Evolutionary conservation across 352 stramenopile species (phyloP).

Genomic region (Pythium chondricola): DNA sequence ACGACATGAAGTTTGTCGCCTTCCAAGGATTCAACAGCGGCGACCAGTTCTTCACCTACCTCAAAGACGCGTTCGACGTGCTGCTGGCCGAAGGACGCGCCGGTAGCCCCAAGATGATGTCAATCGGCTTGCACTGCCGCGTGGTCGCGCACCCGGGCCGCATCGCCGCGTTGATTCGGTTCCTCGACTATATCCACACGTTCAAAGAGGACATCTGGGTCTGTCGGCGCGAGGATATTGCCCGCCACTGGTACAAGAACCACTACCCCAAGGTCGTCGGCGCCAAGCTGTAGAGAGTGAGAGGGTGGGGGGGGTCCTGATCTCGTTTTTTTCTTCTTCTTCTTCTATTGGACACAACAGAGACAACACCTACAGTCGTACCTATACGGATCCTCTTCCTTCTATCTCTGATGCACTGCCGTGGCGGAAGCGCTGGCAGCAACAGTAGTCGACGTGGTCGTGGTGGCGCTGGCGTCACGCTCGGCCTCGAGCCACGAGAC

Average conservation of each 20-base stretch:
- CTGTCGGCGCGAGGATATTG: constrained; percentile 91
- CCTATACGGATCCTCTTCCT: no score
- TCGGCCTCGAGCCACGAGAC: constrained; percentile 59
- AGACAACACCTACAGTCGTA: no score
- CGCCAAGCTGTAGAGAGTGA: constrained; percentile 36
- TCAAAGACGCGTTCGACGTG: constrained; percentile 89
- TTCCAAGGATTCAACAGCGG: constrained; percentile 89
- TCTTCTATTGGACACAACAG: constrained; percentile 2
- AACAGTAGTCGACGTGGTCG: background rate
- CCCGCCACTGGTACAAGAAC: constrained; percentile 92
- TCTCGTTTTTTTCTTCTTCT: background rate
- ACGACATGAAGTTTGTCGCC: constrained; percentile 95
- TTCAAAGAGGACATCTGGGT: constrained; percentile 91
- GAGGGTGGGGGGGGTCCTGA: background rate
- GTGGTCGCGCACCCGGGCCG: constrained; percentile 86
- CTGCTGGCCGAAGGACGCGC: constrained; percentile 85
- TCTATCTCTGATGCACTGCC: background rate
- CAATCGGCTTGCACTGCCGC: constrained; percentile 91
- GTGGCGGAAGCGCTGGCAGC: background rate
- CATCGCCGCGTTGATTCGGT: constrained; percentile 87
- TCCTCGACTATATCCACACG: constrained; percentile 90
- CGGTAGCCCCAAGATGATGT: constrained; percentile 94
- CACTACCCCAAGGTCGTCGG: constrained; percentile 48
- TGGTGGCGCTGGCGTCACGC: constrained; percentile 15
- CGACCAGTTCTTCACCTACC: constrained; percentile 91